phyloP scores from a whole-genome alignment of 345 rosid species.

The Limnanthes douglasii region DNA sequence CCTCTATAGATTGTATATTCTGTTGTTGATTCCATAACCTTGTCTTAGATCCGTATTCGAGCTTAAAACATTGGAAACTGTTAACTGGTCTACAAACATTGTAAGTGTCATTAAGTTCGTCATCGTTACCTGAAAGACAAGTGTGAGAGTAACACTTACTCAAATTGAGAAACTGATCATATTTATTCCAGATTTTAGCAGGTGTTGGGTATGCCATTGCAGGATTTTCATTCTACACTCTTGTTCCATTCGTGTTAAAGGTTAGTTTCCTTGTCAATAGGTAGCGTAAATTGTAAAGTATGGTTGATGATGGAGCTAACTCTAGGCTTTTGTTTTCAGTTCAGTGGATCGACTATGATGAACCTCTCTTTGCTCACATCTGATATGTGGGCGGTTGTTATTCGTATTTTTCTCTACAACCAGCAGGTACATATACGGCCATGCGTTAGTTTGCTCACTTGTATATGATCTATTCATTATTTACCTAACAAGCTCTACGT shows the following conservation, averaged over 20 bases:
- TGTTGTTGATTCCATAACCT: constrained; percentile 12
- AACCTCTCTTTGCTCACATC: constrained; percentile 42
- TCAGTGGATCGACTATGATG: constrained; percentile 44
- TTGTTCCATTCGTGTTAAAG: constrained; percentile 33
- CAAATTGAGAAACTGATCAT: not conserved
- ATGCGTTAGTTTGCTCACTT: no score
- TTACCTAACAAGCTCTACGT: no score
- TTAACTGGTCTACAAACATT: constrained; percentile 26
- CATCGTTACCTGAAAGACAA: no score
- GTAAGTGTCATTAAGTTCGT: constrained; percentile 19
- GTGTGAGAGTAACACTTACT: not conserved
- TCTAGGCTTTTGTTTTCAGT: constrained; percentile 9
- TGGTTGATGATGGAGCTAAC: no score
- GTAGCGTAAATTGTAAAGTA: no score
- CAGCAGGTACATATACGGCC: constrained; percentile 46
- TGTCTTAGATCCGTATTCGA: constrained; percentile 30
- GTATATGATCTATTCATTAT: no score
- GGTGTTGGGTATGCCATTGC: constrained; percentile 19
- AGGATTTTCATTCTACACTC: constrained; percentile 23
- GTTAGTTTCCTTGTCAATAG: constrained; percentile 13
- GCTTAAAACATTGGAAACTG: constrained; percentile 23
- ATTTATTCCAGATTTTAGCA: constrained; percentile 26
- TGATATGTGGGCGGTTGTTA: constrained; percentile 47
- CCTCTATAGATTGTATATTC: no score
- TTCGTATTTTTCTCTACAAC: constrained; percentile 31